A percentile compares a stretch with the other conserved stretches of the same genome.
Conservation (phyloP, 768 basidiomycete genomes). For the Butyriboletus loyo region DNA sequence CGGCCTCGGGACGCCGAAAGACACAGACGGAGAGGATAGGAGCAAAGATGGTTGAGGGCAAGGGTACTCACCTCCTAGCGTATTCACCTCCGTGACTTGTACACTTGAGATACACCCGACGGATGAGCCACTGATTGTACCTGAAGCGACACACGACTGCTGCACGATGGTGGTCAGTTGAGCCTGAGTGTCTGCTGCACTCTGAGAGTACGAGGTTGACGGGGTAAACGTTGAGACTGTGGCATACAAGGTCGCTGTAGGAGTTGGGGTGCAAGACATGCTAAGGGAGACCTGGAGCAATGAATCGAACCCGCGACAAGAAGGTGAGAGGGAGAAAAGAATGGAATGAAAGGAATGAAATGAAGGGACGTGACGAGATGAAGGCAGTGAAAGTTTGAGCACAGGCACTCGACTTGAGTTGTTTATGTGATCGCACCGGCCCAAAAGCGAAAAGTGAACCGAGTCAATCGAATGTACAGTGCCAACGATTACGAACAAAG, state of each 20-base stretch:
- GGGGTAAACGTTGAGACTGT: constrained; percentile 34
- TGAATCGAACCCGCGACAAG: neutral
- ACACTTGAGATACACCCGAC: constrained; percentile 30
- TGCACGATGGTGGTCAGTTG: constrained; percentile 34
- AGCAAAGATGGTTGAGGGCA: neutral
- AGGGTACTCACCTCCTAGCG: constrained; percentile 34
- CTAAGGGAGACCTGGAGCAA: neutral
- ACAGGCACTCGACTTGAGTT: neutral
- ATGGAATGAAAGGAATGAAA: constrained; percentile 2
- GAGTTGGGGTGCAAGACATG: constrained; percentile 41
- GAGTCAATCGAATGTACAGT: too few species aligned
- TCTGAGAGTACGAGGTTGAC: constrained; percentile 38
- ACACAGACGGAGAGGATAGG: neutral
- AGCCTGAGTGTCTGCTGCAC: constrained; percentile 30
- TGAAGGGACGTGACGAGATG: neutral
- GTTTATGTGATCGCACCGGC: neutral
- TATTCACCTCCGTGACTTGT: constrained; percentile 29
- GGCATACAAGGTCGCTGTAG: constrained; percentile 43
- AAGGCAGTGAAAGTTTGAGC: neutral
- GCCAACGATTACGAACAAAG: too few species aligned
- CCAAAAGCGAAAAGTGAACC: neutral
- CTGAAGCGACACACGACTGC: constrained; percentile 33
- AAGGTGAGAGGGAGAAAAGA: neutral
- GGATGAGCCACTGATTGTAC: constrained; percentile 20
- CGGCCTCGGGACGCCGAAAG: constrained; percentile 9